Conservation (phyloP, 805 yeast genomes). For the Saccharomycopsis microspora region DNA sequence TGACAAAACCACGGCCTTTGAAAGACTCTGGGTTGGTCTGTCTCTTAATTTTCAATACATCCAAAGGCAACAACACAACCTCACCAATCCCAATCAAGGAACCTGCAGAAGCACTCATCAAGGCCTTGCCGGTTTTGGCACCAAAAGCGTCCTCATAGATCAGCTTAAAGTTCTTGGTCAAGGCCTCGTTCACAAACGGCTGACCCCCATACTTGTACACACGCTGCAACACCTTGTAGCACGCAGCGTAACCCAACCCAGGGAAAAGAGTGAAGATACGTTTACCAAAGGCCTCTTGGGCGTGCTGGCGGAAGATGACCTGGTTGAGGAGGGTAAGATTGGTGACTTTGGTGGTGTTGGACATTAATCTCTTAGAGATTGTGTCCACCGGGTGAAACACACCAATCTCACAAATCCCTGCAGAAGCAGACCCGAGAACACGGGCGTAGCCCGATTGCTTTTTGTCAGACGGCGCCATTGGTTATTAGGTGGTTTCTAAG, state of each 20-base stretch:
- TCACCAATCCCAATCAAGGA: conserved; percentile 97
- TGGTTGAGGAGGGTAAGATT: conserved; percentile 58
- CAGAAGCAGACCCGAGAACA: conserved; percentile 91
- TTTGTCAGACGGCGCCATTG: conserved; percentile 36
- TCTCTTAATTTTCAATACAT: conserved; percentile 94
- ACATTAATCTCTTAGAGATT: conserved; percentile 89
- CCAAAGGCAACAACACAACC: conserved; percentile 88
- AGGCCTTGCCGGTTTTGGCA: conserved; percentile 92
- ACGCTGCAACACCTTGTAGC: conserved; percentile 91
- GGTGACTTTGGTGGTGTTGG: conserved; percentile 61
- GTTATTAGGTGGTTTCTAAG: too few species aligned
- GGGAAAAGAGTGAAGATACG: conserved; percentile 85
- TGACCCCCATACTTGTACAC: conserved; percentile 99
- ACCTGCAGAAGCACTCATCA: conserved; percentile 95
- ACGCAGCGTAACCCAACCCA: conserved; percentile 97
- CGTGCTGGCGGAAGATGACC: conserved; percentile 80
- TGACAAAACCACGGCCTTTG: conserved; percentile 92
- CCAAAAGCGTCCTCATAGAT: conserved; percentile 74
- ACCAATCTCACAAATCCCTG: conserved; percentile 93
- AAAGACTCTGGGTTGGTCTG: conserved; percentile 99
- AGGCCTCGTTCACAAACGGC: conserved; percentile 93
- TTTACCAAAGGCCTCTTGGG: conserved; percentile 54
- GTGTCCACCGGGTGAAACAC: conserved; percentile 99
- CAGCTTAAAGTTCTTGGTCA: conserved; percentile 60
- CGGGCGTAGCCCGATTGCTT: conserved; percentile 85